phyloP scores from a whole-genome alignment of 495 filamentous ascomycete species.

The Trichoderma asperelloides region DNA sequence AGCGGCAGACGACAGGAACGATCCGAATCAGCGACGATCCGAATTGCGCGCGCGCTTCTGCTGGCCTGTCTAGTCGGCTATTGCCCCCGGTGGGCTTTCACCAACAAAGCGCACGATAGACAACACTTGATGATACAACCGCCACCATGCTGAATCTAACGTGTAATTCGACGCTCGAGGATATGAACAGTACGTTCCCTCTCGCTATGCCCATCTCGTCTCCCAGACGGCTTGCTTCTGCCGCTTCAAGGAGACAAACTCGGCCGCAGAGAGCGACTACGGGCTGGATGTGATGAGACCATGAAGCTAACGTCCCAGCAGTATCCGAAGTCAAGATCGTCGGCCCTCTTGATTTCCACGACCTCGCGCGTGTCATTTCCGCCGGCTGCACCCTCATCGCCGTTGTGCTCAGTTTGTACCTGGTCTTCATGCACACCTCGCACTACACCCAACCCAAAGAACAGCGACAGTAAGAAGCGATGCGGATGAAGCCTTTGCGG shows the following conservation, averaged over 20 bases:
- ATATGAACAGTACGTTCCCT: conserved; percentile 41
- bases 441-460: conserved; percentile 78
- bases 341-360: conserved; percentile 46
- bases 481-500: not conserved
- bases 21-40: not conserved
- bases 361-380: conserved; percentile 42
- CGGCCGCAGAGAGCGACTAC: not conserved
- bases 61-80: not conserved
- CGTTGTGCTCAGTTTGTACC: conserved; percentile 44
- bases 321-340: conserved; percentile 31
- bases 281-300: not conserved
- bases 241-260: not conserved
- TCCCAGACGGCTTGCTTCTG: not conserved
- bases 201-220: not conserved
- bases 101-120: not conserved
- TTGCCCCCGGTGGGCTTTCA: not conserved
- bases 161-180: conserved; percentile 47
- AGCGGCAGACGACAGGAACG: no score
- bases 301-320: not conserved
- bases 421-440: conserved; percentile 69
- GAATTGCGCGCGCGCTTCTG: not conserved
- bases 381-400: conserved; percentile 48
- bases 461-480: conserved; percentile 57
- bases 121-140: not conserved
- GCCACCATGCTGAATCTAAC: conserved; percentile 26